Evolutionary conservation across 768 basidiomycete genomes (phyloP).

Genomic region (Lepiota subincarnata): DNA sequence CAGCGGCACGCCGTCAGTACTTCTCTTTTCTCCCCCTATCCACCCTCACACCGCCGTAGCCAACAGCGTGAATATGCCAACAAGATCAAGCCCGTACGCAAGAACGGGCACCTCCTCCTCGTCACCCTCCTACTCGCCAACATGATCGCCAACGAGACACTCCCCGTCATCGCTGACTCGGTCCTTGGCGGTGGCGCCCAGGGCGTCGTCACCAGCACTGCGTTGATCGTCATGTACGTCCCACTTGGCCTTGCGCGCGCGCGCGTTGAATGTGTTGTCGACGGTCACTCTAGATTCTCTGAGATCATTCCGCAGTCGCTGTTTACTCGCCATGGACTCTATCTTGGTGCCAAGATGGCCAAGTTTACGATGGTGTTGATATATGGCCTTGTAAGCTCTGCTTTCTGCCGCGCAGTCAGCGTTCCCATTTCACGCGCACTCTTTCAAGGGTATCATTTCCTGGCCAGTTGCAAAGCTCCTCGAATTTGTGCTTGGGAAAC

Average conservation of each 20-base stretch:
- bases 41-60: constrained; percentile 31
- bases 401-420: neutral
- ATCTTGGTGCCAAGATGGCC: constrained; percentile 85
- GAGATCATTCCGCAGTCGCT: constrained; percentile 92
- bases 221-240: constrained; percentile 83
- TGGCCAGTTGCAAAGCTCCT: constrained; percentile 87
- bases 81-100: constrained; percentile 82
- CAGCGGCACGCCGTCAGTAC: constrained; percentile 75
- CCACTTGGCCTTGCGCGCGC: neutral
- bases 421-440: constrained; percentile 3
- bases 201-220: constrained; percentile 78
- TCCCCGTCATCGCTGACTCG: constrained; percentile 79
- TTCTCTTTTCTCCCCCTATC: neutral
- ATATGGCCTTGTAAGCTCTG: constrained; percentile 52
- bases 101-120: constrained; percentile 78
- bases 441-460: constrained; percentile 58
- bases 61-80: constrained; percentile 77
- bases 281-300: constrained; percentile 78
- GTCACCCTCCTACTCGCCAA: constrained; percentile 82
- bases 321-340: constrained; percentile 88
- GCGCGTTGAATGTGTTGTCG: constrained; percentile 9
- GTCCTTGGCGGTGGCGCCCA: constrained; percentile 75
- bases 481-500: constrained; percentile 71
- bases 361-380: constrained; percentile 64
- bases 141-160: constrained; percentile 89